phyloP scores from a whole-genome alignment of 495 filamentous ascomycete genomes.

The Apiosordaria backusii region DNA sequence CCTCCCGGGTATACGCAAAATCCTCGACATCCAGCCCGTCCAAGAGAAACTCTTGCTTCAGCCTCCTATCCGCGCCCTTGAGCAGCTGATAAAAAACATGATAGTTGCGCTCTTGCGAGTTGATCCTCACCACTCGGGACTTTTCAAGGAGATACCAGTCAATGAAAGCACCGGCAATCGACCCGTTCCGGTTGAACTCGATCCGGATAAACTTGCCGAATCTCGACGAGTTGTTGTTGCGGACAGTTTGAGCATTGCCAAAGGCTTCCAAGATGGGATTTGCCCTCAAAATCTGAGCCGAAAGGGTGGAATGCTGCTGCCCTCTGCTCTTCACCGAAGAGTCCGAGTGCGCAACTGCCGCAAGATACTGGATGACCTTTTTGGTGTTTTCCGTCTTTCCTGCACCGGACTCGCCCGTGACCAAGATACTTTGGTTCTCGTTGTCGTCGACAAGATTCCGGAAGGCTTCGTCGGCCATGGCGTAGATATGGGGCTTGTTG shows the following conservation, averaged over 20 bases:
- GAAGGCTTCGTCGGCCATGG: slow-evolving; percentile 97
- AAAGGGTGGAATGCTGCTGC: slow-evolving; percentile 78
- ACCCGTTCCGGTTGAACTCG: slow-evolving; percentile 84
- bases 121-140: slow-evolving; percentile 87
- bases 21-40: slow-evolving; percentile 70
- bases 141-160: slow-evolving; percentile 99
- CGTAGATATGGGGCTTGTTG: slow-evolving; percentile 95
- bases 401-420: slow-evolving; percentile 97
- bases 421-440: slow-evolving; percentile 94
- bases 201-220: slow-evolving; percentile 99
- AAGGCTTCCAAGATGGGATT: slow-evolving; percentile 99
- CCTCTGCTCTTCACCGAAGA: slow-evolving; percentile 59
- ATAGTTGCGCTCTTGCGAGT: slow-evolving; percentile 86
- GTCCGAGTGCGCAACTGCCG: slow-evolving; percentile 85
- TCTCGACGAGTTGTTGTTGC: slow-evolving; percentile 97
- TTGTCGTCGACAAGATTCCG: slow-evolving; percentile 93
- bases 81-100: slow-evolving; percentile 97
- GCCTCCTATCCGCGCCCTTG: slow-evolving; percentile 67
- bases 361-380: slow-evolving; percentile 98
- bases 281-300: slow-evolving; percentile 91
- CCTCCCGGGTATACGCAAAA: slow-evolving; percentile 86
- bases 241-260: slow-evolving; percentile 94
- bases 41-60: slow-evolving; percentile 74
- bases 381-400: slow-evolving; percentile 99
- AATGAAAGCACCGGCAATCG: slow-evolving; percentile 93